phyloP scores from a whole-genome alignment of 2,329 filamentous ascomycete genomes.

The Massarina eburnea region DNA sequence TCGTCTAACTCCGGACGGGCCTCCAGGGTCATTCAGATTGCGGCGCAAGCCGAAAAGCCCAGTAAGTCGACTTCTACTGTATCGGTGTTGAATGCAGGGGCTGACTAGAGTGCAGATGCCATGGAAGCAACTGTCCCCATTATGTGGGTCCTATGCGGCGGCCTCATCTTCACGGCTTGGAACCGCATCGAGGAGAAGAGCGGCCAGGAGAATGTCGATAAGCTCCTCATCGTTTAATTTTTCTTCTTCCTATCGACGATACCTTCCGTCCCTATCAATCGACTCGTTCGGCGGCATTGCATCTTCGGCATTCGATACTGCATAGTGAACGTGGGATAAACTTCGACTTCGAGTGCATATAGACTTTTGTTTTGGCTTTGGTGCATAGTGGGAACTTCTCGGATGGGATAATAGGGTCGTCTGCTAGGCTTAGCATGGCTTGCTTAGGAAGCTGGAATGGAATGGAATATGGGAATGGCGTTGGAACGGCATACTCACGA shows the following conservation, averaged over 20 bases:
- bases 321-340: conserved; percentile 1
- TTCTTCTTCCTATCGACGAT: neutral
- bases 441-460: neutral
- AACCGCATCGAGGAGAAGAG: conserved; percentile 31
- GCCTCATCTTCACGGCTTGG: conserved; percentile 29
- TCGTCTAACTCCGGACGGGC: conserved; percentile 23
- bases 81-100: conserved; percentile 2
- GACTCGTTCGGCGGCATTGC: neutral
- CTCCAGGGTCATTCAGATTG: conserved; percentile 33
- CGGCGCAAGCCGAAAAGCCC: conserved; percentile 32
- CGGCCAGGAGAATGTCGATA: conserved; percentile 32
- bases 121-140: conserved; percentile 35
- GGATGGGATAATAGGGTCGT: neutral
- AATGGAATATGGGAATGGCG: neutral
- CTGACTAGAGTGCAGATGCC: conserved; percentile 9
- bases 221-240: neutral
- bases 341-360: neutral
- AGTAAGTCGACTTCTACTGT: conserved; percentile 14
- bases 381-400: neutral
- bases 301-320: neutral
- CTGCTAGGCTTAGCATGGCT: neutral
- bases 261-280: neutral
- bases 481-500: neutral
- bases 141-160: conserved; percentile 34
- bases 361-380: neutral